Evolutionary conservation across 306 rosid genomes (phyloP), one percentile per base, ranked within the genome.

Genomic region (Casuarina glauca): DNA sequence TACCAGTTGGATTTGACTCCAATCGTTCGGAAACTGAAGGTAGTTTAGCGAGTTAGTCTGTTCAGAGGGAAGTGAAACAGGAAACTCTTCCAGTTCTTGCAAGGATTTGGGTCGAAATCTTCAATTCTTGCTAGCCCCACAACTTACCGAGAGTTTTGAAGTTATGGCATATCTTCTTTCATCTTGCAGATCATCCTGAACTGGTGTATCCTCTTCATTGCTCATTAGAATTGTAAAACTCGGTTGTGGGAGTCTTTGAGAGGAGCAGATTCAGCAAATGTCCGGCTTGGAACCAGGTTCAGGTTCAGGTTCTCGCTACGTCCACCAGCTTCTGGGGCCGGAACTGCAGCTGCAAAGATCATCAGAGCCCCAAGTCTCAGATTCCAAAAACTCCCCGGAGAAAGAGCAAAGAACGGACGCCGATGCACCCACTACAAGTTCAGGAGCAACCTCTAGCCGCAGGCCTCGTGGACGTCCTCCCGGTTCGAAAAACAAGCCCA

Each of bases 401-500:
- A 73, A 12, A 50, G 79, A 82, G 19, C 75, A 32, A 69, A n/a
- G 20, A 35, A 52, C 70, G 42, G 76, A 64, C 44, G 62, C 68
- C 1, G 82, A 74, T 68, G 72, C 52, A 11, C 67, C 79, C 7
- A 78, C 81, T 26, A 69, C 76, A n/a, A 74, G 72, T 46, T 53
- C 81, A 16, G 81, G 82, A 20, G 76, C 64, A 35, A 64, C 80
- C 5, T 66, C 85, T 9, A 38, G 54, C 9, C 75, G 84, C 12
- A 10, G 81, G 61, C 79, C 87, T 3, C 76, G 78, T 3, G 85
- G 84, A 0, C 84, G 87, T 3, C 87, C 87, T 17, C 38, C 79
- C 17, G 87, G 84, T 53, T 79, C 86, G 46, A 83, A 75, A 49
- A 83, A 75, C 80, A 83, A 83, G 77, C 84, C 82, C 26, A 80